Base-by-base conservation (phyloP, 805 yeast genomes). In the Allodekkera sacchari region DNA sequence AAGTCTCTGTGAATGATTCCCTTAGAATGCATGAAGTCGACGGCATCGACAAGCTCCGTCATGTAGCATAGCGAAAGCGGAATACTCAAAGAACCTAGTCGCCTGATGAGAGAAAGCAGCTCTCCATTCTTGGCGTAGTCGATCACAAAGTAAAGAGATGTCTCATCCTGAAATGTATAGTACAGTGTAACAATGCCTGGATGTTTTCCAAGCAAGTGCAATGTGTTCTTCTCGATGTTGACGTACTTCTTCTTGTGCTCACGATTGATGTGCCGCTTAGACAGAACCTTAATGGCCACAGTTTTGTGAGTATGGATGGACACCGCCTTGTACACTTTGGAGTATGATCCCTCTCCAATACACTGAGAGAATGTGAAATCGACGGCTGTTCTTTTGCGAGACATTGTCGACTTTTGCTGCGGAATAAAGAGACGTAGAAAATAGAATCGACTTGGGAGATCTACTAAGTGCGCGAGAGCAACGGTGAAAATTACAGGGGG, bases 71-170 rank as follows among this genome's bases (percentile, higher is more conserved):
- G 73, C 29, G 87, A 65, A 42, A 92, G 77, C 3, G 58, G 56
- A 48, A 85, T 94, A 47, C 79, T 77, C 22, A 89, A 61, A 2
- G 87, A 74, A 7, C 95, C 95, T 42, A 71, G 62, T 47, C 74
- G 77, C 39, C 88, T 75, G 32, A 92, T 77, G 32, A 89, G 64
- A 2, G 85, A 73, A 22, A 92, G 64, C 30, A 92, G 61, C 56
- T 92, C 98, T n/a, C 98, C 98, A 46, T 87, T 84, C 37, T 89
- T 81, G 2, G 97, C 97, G 51, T 77, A 83, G 55, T 92, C 97
- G 33, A 92, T 71, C 22, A 89, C 98, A 55, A 88, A 92, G 52
- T 85, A 92, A 23, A 92, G 62, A 21, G 85, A 78, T 37, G 75
- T 71, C 27, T 83, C 84, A 54, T 92, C 98, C 55, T 92, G 98